These are phyloP conservation scores for Curvularia sp. DNA, from an alignment of 2,329 filamentous ascomycete species.

Conservation along the genomic window DNA sequence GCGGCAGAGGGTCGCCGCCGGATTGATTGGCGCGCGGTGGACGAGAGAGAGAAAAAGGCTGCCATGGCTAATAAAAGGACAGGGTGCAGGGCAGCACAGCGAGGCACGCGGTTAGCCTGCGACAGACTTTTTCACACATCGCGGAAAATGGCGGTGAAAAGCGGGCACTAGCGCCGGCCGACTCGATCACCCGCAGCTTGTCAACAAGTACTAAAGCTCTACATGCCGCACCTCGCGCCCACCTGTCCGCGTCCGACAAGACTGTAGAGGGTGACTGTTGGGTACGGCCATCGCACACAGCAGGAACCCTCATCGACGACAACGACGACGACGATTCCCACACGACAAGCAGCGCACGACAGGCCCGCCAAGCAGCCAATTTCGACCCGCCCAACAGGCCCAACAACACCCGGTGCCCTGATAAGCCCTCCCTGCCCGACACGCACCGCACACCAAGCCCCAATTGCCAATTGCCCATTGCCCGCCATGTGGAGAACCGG, in stretches of 20 bases:
- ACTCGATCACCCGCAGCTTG: conserved; percentile 17
- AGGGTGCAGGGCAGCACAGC: conserved; percentile 1
- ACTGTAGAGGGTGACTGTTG: conserved; percentile 22
- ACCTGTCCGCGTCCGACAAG: conserved; percentile 25
- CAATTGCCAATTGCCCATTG: too few relatives aligned
- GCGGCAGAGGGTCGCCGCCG: background rate
- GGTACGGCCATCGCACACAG: conserved; percentile 21
- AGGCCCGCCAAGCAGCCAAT: background rate
- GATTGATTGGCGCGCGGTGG: conserved; percentile 9
- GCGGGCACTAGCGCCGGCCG: conserved; percentile 22
- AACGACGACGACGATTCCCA: conserved; percentile 1
- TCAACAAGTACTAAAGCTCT: conserved; percentile 26
- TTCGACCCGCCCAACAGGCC: background rate
- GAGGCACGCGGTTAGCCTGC: conserved; percentile 10
- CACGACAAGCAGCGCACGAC: background rate
- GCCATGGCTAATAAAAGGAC: conserved; percentile 1
- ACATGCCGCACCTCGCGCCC: conserved; percentile 20
- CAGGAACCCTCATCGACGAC: conserved; percentile 27
- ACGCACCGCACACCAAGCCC: background rate
- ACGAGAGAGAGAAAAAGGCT: background rate
- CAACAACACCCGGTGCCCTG: background rate
- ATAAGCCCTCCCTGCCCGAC: background rate
- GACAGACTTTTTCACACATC: conserved; percentile 15
- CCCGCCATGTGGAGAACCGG: conserved; percentile 33
- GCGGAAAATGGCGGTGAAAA: conserved; percentile 25